Evolutionary conservation across 345 rosid genomes (phyloP).

Genomic region (Syzygium aromaticum): DNA sequence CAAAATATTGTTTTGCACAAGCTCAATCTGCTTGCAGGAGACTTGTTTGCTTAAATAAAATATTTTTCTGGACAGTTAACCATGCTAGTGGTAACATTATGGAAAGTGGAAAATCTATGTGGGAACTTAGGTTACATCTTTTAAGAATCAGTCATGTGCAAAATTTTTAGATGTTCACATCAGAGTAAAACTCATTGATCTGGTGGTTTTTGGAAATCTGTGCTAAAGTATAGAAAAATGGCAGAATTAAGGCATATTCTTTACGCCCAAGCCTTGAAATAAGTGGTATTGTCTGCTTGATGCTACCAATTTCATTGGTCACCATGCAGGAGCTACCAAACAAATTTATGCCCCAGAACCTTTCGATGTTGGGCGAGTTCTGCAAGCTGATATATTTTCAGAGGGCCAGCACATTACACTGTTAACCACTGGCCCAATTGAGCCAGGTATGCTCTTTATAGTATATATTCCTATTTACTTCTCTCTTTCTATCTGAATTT

Average conservation of each 20-base stretch:
- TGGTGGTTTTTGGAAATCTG: not conserved
- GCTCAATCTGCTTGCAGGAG: not conserved
- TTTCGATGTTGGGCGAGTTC: conserved; percentile 64
- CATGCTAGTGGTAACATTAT: not conserved
- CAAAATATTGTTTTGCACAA: not conserved
- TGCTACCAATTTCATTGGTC: conserved; percentile 3
- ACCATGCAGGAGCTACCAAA: conserved; percentile 78
- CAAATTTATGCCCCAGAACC: conserved; percentile 91
- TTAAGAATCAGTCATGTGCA: not conserved
- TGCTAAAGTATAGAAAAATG: not conserved
- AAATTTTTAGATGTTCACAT: not conserved
- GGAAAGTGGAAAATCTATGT: not conserved
- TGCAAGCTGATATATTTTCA: conserved; percentile 57
- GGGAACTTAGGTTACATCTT: not conserved
- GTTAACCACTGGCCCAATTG: conserved; percentile 64
- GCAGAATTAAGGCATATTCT: not conserved
- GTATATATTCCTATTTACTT: not conserved
- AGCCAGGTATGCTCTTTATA: conserved; percentile 48
- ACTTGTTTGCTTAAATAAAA: not conserved
- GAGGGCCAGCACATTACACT: conserved; percentile 46
- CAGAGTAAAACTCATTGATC: not conserved
- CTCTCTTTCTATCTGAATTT: not conserved
- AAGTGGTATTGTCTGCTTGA: not conserved
- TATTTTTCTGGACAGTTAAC: not conserved
- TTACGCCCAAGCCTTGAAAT: not conserved